phyloP scores from a whole-genome alignment of 768 basidiomycete genomes.

The Scleroderma citrinum region DNA sequence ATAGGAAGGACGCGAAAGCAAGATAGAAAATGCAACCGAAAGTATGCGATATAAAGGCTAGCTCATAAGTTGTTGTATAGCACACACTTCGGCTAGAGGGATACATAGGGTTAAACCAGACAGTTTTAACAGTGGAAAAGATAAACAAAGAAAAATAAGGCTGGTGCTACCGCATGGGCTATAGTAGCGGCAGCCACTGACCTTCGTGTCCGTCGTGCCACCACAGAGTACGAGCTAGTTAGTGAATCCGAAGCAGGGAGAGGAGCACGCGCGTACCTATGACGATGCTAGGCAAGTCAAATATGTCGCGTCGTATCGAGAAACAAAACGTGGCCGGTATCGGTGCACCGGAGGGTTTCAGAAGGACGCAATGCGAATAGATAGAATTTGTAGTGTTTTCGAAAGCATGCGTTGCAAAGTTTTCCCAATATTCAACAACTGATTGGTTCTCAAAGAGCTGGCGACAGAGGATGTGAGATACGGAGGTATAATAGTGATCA shows the following conservation, averaged over 20 bases:
- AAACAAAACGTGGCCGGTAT: conserved; percentile 94
- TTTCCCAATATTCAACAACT: conserved; percentile 94
- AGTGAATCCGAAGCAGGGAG: conserved; percentile 1
- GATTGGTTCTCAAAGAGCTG: conserved; percentile 95
- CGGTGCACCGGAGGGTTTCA: conserved; percentile 79
- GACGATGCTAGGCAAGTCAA: conserved; percentile 84
- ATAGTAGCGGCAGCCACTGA: conserved; percentile 84
- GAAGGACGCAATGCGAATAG: conserved; percentile 84
- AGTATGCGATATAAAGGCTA: conserved; percentile 6
- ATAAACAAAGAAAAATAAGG: background rate
- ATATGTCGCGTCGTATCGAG: conserved; percentile 88
- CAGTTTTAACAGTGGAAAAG: background rate
- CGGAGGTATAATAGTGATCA: conserved; percentile 14
- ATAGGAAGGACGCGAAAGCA: background rate
- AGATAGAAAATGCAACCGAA: background rate
- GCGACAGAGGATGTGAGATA: background rate
- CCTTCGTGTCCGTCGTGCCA: conserved; percentile 37
- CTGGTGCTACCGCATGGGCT: conserved; percentile 15
- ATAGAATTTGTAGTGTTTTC: conserved; percentile 96
- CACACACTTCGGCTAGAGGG: background rate
- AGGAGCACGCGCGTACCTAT: conserved; percentile 50
- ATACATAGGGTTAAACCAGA: conserved; percentile 9
- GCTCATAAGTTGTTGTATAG: conserved; percentile 6
- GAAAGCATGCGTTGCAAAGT: conserved; percentile 94
- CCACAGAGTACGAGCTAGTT: background rate